Evolutionary conservation across 2,329 filamentous ascomycete genomes (phyloP), one percentile per base, ranked within the genome.

Genomic region (Trichoderma brevicompactum): DNA sequence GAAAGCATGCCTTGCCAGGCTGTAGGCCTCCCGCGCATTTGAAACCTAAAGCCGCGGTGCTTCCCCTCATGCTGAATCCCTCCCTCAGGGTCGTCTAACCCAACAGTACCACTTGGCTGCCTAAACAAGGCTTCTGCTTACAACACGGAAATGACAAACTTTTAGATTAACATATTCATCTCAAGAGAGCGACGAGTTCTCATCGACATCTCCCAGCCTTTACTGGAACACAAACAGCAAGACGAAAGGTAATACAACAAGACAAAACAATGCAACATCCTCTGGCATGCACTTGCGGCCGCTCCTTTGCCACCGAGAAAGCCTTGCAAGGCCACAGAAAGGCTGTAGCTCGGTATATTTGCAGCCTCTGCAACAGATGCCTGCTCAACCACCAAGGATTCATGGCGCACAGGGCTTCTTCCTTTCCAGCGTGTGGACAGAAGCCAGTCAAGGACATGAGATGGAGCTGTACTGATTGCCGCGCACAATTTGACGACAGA

Each of bases 31-130:
- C 48, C 48, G 19, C 36, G 13, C 8, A n/a, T 10, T 36, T 17
- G 19, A 32, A 55, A 34, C 54, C 54, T 62, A 62, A 62, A 62
- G 53, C 19, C 3, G 56, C 56, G 17, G 59, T 15, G 38, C 19
- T 32, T 44, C 17, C 59, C 48, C 48, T 28, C 23, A 28, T 28
- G 23, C 23, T 28, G 23, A 54, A 38, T 13, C 19, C 36, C 40
- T 28, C 23, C 13, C 43, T 10, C n/a, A n/a, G n/a, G n/a, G 13
- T 43, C 3, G 7, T 10, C 38, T 41, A 19, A 28, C 23, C 23
- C 23, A 28, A 28, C 23, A 28, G 23, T 28, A 28, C 23, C 23
- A 5, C 23, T 28, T 5, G 23, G 23, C 23, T 28, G 23, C 23
- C 23, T 28, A 28, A 28, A 28, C 5, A 28, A 28, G 23, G 23